Evolutionary conservation across 495 filamentous ascomycete species (phyloP).

Genomic region (Penicillium malachiteum): DNA sequence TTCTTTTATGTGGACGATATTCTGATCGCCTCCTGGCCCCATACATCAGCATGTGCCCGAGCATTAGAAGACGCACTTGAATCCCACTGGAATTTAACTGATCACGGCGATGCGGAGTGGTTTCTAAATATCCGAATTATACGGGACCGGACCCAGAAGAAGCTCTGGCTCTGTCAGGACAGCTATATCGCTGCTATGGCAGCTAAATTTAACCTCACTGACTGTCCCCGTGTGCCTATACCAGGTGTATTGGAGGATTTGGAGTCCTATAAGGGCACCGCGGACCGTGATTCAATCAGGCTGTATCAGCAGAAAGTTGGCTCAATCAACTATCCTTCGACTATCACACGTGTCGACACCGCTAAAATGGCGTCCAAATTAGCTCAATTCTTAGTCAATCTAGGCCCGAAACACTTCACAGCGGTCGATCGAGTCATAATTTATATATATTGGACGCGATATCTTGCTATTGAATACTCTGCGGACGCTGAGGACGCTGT

Average conservation of each 20-base stretch:
- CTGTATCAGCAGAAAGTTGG: slow-evolving; percentile 27
- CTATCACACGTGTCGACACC: slow-evolving; percentile 21
- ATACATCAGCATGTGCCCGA: neutral
- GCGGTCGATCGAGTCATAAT: no score
- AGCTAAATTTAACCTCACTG: slow-evolving; percentile 10
- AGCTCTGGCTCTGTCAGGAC: slow-evolving; percentile 19
- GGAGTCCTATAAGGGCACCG: neutral
- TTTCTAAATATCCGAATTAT: slow-evolving; percentile 22
- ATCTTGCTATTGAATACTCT: slow-evolving; percentile 7
- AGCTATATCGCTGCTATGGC: slow-evolving; percentile 20
- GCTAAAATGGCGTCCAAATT: slow-evolving; percentile 11
- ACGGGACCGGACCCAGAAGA: slow-evolving; percentile 9
- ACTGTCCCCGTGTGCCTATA: neutral
- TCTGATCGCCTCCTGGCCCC: slow-evolving; percentile 4
- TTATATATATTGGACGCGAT: slow-evolving; percentile 9
- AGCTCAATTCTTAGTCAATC: slow-evolving; percentile 25
- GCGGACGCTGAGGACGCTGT: neutral
- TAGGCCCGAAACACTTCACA: slow-evolving; percentile 8
- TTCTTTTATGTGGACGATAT: slow-evolving; percentile 30
- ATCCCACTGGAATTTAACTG: slow-evolving; percentile 4
- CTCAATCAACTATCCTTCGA: slow-evolving; percentile 22
- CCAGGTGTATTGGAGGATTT: slow-evolving; percentile 7
- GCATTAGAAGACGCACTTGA: slow-evolving; percentile 6
- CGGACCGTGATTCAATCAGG: slow-evolving; percentile 3
- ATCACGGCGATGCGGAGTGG: slow-evolving; percentile 11